These are phyloP conservation scores for Salicornia ramosissima DNA, from an alignment of 148 eudicot species.

Conservation along the genomic window DNA sequence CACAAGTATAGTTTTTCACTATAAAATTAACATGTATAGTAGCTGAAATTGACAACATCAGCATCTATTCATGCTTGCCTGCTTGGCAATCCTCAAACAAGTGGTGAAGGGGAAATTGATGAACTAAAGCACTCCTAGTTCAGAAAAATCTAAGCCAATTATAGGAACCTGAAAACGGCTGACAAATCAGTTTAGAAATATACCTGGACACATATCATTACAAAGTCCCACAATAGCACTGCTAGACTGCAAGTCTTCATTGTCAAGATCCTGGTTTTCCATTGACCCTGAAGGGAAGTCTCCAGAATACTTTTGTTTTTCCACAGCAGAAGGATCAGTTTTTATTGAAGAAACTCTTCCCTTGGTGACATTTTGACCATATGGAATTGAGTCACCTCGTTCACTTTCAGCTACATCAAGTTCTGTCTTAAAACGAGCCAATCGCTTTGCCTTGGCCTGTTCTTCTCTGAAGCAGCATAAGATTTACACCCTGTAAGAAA, in stretches of 20 bases:
- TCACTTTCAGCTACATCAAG: slow-evolving; percentile 34
- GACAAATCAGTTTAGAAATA: slow-evolving; percentile 7
- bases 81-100: background rate
- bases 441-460: slow-evolving; percentile 86
- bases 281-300: slow-evolving; percentile 32
- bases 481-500: slow-evolving; percentile 2
- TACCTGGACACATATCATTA: slow-evolving; percentile 99
- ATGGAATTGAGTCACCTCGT: slow-evolving; percentile 43
- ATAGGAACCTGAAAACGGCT: background rate
- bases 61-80: background rate
- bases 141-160: background rate
- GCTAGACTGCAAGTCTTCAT: slow-evolving; percentile 50
- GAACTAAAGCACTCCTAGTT: background rate
- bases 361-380: slow-evolving; percentile 30
- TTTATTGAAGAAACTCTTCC: slow-evolving; percentile 32
- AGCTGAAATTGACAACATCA: background rate
- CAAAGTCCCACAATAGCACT: slow-evolving; percentile 69
- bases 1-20: no score
- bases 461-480: slow-evolving; percentile 54
- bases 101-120: background rate
- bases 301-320: slow-evolving; percentile 30
- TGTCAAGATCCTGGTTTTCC: slow-evolving; percentile 49
- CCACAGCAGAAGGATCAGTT: slow-evolving; percentile 30
- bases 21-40: background rate
- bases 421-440: slow-evolving; percentile 75